Conservation (phyloP, 179 eudicot genomes). For the Heliamphora pulchella region DNA sequence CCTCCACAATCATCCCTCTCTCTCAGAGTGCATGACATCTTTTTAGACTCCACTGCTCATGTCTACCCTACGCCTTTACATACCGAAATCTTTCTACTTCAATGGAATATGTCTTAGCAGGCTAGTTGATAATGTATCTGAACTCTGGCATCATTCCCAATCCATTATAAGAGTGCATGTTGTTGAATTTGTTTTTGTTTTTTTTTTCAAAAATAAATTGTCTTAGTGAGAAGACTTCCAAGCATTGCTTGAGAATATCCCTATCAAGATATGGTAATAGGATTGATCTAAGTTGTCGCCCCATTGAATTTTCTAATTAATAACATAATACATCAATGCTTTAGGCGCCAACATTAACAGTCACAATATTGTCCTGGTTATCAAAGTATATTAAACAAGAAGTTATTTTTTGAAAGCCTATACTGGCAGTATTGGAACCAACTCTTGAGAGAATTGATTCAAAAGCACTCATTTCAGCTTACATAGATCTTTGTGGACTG, state of each 20-base stretch:
- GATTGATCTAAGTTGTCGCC: background rate
- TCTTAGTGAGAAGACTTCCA: background rate
- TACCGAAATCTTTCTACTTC: background rate
- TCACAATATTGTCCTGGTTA: background rate
- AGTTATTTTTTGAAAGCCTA: background rate
- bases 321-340: background rate
- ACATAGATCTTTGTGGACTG: background rate
- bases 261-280: background rate
- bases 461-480: background rate
- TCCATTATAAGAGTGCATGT: background rate
- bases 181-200: background rate
- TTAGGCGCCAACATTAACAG: background rate
- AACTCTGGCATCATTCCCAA: background rate
- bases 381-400: background rate
- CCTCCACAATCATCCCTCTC: too few species aligned
- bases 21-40: too few species aligned
- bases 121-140: background rate
- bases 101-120: background rate
- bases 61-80: too few species aligned
- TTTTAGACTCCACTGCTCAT: too few species aligned
- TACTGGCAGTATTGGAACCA: background rate
- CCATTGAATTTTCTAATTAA: background rate
- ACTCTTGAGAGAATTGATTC: background rate
- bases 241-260: background rate
- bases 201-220: background rate